These are phyloP conservation scores for Chamaecyparis obtusa DNA, from an alignment of 75 land plant species.

Conservation along the genomic window DNA sequence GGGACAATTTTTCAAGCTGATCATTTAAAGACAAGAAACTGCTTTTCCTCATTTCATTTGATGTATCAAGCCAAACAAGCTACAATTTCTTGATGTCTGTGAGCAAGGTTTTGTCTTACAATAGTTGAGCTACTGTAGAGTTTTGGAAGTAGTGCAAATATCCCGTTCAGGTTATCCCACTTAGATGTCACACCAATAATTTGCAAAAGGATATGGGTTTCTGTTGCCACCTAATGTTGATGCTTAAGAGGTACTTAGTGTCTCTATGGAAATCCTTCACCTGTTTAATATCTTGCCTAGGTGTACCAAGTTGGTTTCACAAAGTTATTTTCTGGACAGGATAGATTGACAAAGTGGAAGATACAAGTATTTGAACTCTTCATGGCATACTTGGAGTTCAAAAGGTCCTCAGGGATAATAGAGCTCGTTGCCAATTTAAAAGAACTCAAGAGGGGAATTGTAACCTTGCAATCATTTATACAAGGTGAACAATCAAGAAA, in stretches of 20 bases:
- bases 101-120: conserved; percentile 79
- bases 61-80: conserved; percentile 86
- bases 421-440: conserved; percentile 44
- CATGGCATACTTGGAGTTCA: conserved; percentile 69
- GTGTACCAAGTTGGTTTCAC: conserved; percentile 97
- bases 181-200: conserved; percentile 77
- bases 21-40: conserved; percentile 81
- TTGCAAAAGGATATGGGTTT: conserved; percentile 67
- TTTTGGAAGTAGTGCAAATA: conserved; percentile 91
- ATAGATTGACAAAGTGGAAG: conserved; percentile 83
- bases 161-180: conserved; percentile 90
- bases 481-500: conserved; percentile 60
- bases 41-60: conserved; percentile 88
- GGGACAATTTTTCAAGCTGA: conserved; percentile 82
- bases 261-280: conserved; percentile 74
- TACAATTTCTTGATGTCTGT: conserved; percentile 63
- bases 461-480: conserved; percentile 64
- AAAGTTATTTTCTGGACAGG: conserved; percentile 87
- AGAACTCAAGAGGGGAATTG: conserved; percentile 47
- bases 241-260: conserved; percentile 55
- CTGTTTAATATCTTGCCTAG: conserved; percentile 77
- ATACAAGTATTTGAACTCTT: conserved; percentile 46
- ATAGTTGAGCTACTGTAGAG: conserved; percentile 91
- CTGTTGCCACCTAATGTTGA: no score
- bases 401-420: conserved; percentile 57